Evolutionary conservation across 345 rosid species (phyloP).

Genomic region (Euphorbia pulcherrima): DNA sequence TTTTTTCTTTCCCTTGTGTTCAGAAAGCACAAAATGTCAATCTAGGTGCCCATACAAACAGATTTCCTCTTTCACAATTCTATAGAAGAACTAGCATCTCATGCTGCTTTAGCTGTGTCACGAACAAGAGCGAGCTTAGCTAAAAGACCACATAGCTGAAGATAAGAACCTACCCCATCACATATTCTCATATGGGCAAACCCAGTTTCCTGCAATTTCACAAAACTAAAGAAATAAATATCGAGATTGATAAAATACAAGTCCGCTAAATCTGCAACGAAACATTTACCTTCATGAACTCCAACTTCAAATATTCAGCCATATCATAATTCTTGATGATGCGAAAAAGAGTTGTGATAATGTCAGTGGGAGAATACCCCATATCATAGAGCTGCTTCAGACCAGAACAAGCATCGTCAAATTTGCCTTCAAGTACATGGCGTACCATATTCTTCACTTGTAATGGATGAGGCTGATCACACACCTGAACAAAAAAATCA

Average conservation of each 20-base stretch:
- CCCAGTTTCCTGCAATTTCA: conserved; percentile 71
- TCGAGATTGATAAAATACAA: too few species aligned
- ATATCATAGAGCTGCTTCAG: conserved; percentile 84
- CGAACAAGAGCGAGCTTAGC: conserved; percentile 76
- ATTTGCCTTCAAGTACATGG: conserved; percentile 76
- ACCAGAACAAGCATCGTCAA: conserved; percentile 81
- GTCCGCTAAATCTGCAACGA: neutral
- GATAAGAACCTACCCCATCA: conserved; percentile 95
- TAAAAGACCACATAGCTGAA: conserved; percentile 87
- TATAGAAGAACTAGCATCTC: conserved; percentile 10
- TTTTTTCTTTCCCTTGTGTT: neutral
- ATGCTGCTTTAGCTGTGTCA: conserved; percentile 73
- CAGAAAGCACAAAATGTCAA: conserved; percentile 1
- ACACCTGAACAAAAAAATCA: conserved; percentile 47
- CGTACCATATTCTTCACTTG: conserved; percentile 88
- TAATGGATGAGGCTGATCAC: conserved; percentile 97
- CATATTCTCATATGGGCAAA: conserved; percentile 97
- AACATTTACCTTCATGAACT: conserved; percentile 79
- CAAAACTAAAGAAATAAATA: neutral
- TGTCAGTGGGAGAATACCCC: conserved; percentile 96
- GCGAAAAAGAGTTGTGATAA: conserved; percentile 88
- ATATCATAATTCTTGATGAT: conserved; percentile 84
- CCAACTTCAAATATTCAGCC: conserved; percentile 89
- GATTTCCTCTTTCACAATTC: neutral
- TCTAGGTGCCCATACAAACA: neutral